Percentiles rank a stretch among this genome's conserved stretches.
These are phyloP conservation scores for Oenanthe sinensis DNA, from an alignment of 129 eudicot species.

Conservation along the genomic window DNA sequence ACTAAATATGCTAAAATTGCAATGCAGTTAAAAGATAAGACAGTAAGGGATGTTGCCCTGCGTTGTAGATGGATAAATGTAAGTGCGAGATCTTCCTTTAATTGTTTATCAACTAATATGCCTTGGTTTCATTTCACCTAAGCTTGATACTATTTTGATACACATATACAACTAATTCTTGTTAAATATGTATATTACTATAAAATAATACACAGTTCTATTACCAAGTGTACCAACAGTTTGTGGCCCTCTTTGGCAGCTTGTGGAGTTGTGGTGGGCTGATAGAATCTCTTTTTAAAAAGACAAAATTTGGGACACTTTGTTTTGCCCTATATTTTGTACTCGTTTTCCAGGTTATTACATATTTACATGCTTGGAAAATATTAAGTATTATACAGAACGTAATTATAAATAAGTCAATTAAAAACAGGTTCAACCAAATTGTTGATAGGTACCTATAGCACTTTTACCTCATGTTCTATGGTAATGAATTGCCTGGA, in stretches of 20 bases:
- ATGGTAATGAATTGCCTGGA: not conserved
- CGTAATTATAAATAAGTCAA: not conserved
- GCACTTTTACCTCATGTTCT: not conserved
- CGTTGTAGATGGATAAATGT: slow-evolving; percentile 91
- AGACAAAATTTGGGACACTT: not conserved
- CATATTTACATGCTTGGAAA: not conserved
- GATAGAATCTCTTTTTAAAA: not conserved
- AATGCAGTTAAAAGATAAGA: slow-evolving; percentile 62
- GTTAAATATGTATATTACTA: not conserved
- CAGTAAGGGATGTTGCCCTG: slow-evolving; percentile 78
- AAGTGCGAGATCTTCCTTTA: slow-evolving; percentile 19
- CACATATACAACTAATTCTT: not conserved
- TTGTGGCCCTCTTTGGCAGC: not conserved
- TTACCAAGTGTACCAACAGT: not conserved
- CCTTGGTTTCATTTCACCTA: not conserved
- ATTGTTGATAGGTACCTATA: not conserved
- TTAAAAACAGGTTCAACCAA: not conserved
- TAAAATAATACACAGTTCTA: not conserved
- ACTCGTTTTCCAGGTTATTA: not conserved
- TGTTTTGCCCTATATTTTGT: not conserved
- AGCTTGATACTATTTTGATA: not conserved
- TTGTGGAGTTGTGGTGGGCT: not conserved
- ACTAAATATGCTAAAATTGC: slow-evolving; percentile 82
- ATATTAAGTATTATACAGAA: not conserved
- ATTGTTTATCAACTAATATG: not conserved